Percentiles rank a stretch among this genome's conserved stretches.
These are phyloP conservation scores for Geranium incanum DNA, from an alignment of 441 rosid genomes.

Conservation along the genomic window DNA sequence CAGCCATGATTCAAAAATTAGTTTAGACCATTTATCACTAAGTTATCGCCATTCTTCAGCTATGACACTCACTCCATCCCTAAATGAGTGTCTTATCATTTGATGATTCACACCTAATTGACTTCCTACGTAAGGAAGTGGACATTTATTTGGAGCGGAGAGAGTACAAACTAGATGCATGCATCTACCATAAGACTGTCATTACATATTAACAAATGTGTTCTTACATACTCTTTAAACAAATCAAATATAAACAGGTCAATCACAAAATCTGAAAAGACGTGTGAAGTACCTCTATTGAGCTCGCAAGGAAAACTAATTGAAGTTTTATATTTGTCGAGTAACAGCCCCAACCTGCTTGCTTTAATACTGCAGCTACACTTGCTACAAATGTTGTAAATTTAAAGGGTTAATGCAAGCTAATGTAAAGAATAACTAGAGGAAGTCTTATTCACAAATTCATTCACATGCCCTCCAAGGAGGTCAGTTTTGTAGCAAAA, in stretches of 20 bases:
- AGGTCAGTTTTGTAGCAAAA: not conserved
- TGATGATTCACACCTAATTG: no score
- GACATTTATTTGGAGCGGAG: not conserved
- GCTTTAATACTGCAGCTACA: constrained; percentile 73
- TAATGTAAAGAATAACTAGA: not conserved
- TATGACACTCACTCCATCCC: not conserved
- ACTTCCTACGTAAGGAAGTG: not conserved
- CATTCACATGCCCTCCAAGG: constrained; percentile 5
- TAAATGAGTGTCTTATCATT: not conserved
- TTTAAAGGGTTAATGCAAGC: constrained; percentile 24
- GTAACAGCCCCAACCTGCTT: constrained; percentile 69
- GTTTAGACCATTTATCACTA: not conserved
- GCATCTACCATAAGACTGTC: not conserved
- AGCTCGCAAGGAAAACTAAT: constrained; percentile 46
- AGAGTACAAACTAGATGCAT: not conserved
- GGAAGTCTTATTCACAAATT: not conserved
- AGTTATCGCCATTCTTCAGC: not conserved
- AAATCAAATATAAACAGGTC: not conserved
- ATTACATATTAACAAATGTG: not conserved
- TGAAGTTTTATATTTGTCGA: constrained; percentile 48
- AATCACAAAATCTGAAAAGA: constrained; percentile 23
- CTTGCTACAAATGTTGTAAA: constrained; percentile 46
- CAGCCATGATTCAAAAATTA: not conserved
- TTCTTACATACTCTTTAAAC: not conserved
- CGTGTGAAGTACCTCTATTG: constrained; percentile 51